These are phyloP conservation scores for Saturnispora mendoncae DNA, from an alignment of 805 yeast species.

Conservation along the genomic window DNA sequence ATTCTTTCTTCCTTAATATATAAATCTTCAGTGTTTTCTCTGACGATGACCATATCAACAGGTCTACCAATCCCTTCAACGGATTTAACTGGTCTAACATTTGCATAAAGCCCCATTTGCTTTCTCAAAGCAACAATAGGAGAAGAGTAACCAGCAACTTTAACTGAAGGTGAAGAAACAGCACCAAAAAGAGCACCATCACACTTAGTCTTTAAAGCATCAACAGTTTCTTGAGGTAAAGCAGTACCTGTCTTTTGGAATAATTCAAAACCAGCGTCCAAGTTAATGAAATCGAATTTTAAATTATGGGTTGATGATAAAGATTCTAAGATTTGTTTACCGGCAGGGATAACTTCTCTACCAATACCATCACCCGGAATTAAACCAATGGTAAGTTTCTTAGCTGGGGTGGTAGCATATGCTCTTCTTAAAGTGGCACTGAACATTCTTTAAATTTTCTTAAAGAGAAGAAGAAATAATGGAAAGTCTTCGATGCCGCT, in stretches of 20 bases:
- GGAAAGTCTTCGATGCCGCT: neutral
- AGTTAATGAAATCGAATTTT: constrained; percentile 74
- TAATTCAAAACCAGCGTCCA: constrained; percentile 90
- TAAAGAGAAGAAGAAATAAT: neutral
- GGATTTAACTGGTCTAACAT: constrained; percentile 95
- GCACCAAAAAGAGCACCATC: constrained; percentile 98
- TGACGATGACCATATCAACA: constrained; percentile 94
- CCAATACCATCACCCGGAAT: constrained; percentile 99
- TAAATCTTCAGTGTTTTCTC: constrained; percentile 97
- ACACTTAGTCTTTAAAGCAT: constrained; percentile 65
- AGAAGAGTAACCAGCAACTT: constrained; percentile 94
- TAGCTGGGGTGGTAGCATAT: constrained; percentile 31
- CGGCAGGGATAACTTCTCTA: constrained; percentile 95
- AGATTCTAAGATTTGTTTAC: constrained; percentile 75
- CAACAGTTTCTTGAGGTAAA: constrained; percentile 86
- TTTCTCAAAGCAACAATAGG: constrained; percentile 98
- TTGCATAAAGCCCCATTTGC: constrained; percentile 89
- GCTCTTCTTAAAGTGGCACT: constrained; percentile 23
- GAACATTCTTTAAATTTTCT: constrained; percentile 3
- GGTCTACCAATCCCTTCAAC: constrained; percentile 81
- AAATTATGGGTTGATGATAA: constrained; percentile 70
- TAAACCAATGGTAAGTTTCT: constrained; percentile 51
- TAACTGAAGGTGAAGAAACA: constrained; percentile 87
- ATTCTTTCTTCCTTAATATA: constrained; percentile 89
- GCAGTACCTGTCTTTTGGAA: constrained; percentile 95